Evolutionary conservation across 2,329 filamentous ascomycete genomes (phyloP).

Genomic region (Cladophialophora exuberans): DNA sequence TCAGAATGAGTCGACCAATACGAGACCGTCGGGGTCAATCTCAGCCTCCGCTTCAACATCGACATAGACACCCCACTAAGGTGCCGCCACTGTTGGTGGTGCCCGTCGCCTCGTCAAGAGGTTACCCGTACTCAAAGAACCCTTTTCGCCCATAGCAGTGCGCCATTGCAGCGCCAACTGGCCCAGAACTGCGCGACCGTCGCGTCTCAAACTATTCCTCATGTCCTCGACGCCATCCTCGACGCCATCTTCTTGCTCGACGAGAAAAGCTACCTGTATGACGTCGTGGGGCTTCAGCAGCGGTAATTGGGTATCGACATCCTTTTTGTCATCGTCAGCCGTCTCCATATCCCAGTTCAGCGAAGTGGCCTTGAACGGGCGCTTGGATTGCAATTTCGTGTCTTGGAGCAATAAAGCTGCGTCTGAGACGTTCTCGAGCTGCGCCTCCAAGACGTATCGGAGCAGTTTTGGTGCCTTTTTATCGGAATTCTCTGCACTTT

Average conservation of each 20-base stretch:
- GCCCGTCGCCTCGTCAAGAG: constrained; percentile 53
- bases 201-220: constrained; percentile 43
- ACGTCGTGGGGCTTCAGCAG: constrained; percentile 65
- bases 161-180: constrained; percentile 87
- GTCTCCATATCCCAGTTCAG: constrained; percentile 57
- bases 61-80: too few relatives aligned
- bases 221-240: constrained; percentile 55
- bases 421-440: constrained; percentile 93
- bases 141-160: constrained; percentile 84
- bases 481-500: constrained; percentile 50
- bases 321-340: constrained; percentile 27
- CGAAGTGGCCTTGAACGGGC: constrained; percentile 53
- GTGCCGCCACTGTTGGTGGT: neutral
- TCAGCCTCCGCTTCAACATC: too few relatives aligned
- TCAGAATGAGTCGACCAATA: too few relatives aligned
- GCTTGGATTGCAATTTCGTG: constrained; percentile 25
- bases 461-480: constrained; percentile 47
- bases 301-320: constrained; percentile 41
- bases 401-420: constrained; percentile 75
- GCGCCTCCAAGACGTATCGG: constrained; percentile 82
- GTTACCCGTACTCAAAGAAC: constrained; percentile 85
- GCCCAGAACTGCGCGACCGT: constrained; percentile 68
- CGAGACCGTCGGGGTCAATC: too few relatives aligned
- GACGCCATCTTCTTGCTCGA: constrained; percentile 57
- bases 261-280: constrained; percentile 66